These are phyloP conservation scores for Penicillium daleae DNA, from an alignment of 495 filamentous ascomycete species.

Conservation along the genomic window DNA sequence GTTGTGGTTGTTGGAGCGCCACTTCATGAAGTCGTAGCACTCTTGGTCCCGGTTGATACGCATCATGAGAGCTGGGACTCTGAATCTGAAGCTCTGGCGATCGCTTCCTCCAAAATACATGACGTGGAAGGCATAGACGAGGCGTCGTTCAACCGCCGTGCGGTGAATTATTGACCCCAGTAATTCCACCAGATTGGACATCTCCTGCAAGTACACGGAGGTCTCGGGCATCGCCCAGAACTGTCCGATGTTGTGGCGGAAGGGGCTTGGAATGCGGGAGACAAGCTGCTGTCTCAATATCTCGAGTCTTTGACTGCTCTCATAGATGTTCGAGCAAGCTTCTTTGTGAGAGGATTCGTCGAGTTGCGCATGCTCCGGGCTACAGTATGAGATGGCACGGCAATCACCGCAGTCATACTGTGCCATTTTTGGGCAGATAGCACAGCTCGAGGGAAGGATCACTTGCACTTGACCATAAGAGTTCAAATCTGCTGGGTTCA, in stretches of 20 bases:
- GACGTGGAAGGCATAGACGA: not conserved
- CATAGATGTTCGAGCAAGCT: not conserved
- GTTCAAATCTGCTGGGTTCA: not conserved
- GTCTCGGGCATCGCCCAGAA: not conserved
- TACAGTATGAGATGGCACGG: not conserved
- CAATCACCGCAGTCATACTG: not conserved
- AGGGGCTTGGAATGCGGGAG: not conserved
- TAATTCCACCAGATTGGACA: not conserved
- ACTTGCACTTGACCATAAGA: not conserved
- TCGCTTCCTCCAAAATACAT: not conserved
- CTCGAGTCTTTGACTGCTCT: not conserved
- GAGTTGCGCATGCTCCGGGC: not conserved
- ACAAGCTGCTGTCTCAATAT: not conserved
- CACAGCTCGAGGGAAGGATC: not conserved
- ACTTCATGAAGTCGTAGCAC: conserved; percentile 5
- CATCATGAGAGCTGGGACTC: not conserved
- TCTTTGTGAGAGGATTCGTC: not conserved
- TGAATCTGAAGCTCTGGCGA: not conserved
- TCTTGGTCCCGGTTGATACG: not conserved
- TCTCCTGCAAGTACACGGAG: not conserved
- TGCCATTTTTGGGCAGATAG: not conserved
- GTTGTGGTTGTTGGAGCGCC: not conserved
- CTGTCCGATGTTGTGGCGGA: not conserved
- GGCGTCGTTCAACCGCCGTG: not conserved
- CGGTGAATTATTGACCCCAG: not conserved